phyloP scores from a whole-genome alignment of 129 eudicot genomes.

The Helichrysum umbraculigerum region DNA sequence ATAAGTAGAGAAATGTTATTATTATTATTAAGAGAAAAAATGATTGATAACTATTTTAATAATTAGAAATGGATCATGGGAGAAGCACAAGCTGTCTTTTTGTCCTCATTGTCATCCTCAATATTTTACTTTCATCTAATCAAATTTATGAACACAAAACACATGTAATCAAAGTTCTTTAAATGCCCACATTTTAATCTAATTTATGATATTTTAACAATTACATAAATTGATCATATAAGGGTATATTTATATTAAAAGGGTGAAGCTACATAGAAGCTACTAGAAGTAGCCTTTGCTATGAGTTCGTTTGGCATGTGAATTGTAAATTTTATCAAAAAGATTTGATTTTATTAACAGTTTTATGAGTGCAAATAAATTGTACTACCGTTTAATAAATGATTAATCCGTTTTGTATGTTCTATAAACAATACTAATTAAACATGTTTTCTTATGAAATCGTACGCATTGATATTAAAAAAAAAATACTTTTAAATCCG shows the following conservation, averaged over 20 bases:
- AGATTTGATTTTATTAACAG: too few relatives aligned
- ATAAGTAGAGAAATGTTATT: not conserved
- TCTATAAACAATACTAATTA: too few relatives aligned
- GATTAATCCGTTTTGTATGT: too few relatives aligned
- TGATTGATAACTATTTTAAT: constrained; percentile 14
- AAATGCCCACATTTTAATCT: not conserved
- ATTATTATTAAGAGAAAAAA: not conserved
- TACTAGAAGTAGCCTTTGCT: too few relatives aligned
- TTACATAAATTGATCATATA: not conserved
- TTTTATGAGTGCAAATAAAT: too few relatives aligned
- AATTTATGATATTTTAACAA: not conserved
- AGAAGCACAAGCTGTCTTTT: constrained; percentile 27
- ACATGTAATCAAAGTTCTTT: not conserved
- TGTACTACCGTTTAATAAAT: too few relatives aligned
- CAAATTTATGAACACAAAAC: not conserved
- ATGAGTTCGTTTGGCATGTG: too few relatives aligned
- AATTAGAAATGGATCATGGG: constrained; percentile 21
- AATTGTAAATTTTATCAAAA: too few relatives aligned
- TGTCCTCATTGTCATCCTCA: constrained; percentile 15
- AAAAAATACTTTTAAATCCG: too few relatives aligned
- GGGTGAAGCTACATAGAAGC: too few relatives aligned
- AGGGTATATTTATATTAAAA: not conserved
- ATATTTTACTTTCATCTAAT: not conserved
- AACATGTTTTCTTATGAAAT: too few relatives aligned
- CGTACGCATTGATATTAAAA: too few relatives aligned